Evolutionary conservation across 176 grass and related monocot species (phyloP), one percentile per base, ranked within the genome.

Genomic region (Hyparrhenia diplandra): DNA sequence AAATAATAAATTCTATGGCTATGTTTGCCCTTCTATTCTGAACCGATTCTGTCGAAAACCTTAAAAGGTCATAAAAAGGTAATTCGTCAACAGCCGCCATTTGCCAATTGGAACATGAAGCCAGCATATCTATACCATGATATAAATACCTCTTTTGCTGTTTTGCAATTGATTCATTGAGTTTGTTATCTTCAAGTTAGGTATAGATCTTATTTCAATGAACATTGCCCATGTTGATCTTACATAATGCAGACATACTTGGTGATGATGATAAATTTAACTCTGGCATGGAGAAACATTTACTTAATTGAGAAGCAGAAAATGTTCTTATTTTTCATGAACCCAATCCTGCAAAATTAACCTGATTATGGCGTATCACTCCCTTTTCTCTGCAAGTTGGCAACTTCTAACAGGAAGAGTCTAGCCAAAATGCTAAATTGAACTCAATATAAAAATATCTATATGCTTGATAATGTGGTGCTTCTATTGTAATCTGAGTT

Each of bases 341-440:
- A 45, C 2, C 24, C 59, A 79, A 65, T 35, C 68, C 10, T 46
- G 20, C 49, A 10, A 66, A 47, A 47, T 18, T 47, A 78, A 35
- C 27, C 27, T 34, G 28, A 65, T 45, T 24, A 47, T 6, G 40
- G 11, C 1, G 18, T 67, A 52, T 45, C 29, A 23, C 31, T 13
- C 2, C 6, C 18, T 64, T 79, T 20, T 36, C 5, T 67, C 17
- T 13, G 21, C 75, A 47, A 46, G 2, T 34, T 75, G 3, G 1
- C 31, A 83, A 40, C 71, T 70, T 82, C 7, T 34, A 65, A 41
- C 6, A 57, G 7, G 20, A 37, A 71, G 16, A 82, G 35, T 34
- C 12, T 63, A 32, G 30, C 49, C 65, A 69, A 16, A 71, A 57
- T 79, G 20, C 46, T 64, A 78, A 78, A 31, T 64, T 69, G 47